Evolutionary conservation across 2,329 filamentous ascomycete genomes (phyloP), one percentile per base, ranked within the genome.

Genomic region (Monosporascus cannonballus): DNA sequence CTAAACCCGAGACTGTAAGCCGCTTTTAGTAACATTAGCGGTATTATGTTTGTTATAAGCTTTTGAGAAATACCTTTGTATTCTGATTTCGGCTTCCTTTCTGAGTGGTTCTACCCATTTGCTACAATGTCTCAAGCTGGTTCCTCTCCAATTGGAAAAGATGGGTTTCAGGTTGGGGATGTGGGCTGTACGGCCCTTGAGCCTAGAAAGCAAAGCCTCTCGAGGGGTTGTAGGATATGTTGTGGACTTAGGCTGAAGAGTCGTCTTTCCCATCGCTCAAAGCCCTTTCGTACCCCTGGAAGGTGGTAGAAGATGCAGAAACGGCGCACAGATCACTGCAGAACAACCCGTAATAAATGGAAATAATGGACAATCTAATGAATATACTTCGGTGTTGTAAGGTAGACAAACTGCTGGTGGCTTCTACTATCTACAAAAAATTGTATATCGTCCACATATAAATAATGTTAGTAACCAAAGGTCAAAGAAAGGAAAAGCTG

Each of bases 101-200:
- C 27, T 37, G 9, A 51, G 30, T 36, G 9, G 44, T 15, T 54
- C 30, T 41, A 51, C n/a, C 42, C 44, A 54, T 17, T 27, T 44
- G 24, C 38, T 48, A 11, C 36, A 1, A n/a, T 48, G 41, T 18
- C 34, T 49, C 37, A 17, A 15, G 2, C 34, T 11, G 9, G 51
- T 51, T 9, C 49, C 52, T 38, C 18, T 49, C 53, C 53, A 55
- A 36, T 52, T 51, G 22, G 39, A 11, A 18, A 55, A 52, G 6
- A 53, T 47, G 1, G 37, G 27, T 34, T 50, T 53, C 9, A 55
- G 47, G 36, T 55, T 24, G 11, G 53, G 53, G 25, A 55, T 50
- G 15, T 37, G 41, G 22, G 47, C 42, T 18, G 22, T 47, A 15
- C 36, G 46, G 2, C 53, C 53, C 39, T 52, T 52, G 30, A 55